Base-by-base conservation (phyloP, 2,329 filamentous ascomycete genomes). In the Pyricularia sp. region DNA sequence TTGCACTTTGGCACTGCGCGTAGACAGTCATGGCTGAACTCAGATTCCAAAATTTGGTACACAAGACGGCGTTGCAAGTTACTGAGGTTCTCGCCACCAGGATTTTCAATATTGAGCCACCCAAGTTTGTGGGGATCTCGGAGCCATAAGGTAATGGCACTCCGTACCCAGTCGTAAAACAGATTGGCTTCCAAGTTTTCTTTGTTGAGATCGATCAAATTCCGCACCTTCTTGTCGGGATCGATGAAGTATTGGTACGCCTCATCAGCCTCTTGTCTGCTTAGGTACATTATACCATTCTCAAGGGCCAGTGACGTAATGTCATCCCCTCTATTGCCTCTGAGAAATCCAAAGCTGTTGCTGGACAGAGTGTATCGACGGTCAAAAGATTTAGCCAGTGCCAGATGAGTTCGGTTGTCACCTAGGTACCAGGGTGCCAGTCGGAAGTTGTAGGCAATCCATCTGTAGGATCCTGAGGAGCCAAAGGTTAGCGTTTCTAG, bases 241-340 rank as follows among this genome's bases (percentile, higher is more conserved):
- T 69, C 42, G 59, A 72, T 59, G 30, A 69, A 69, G 14, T 67
- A 61, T 25, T 65, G 65, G 12, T 70, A 70, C 66, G 58, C 55
- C 11, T 74, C 68, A 0, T 55, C 7, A 31, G 73, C 69, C 64
- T 77, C 75, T 4, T 70, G 66, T 3, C 69, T 70, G 42, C 74
- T 78, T 3, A 81, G 73, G 58, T 79, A 80, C 3, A 72, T 70
- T 0, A 79, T 72, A 0, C 79, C 78, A 17, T 69, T 65, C 31
- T 64, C 33, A 30, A 68, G 30, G 12, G 61, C 66, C 58, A 23
- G 55, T 23, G 11, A 23, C 31, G 58, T 23, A 9, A 68, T 58
- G 23, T 64, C 12, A 20, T 68, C 66, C 2, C 55, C 20, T 50
- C 66, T 30, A 26, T 59, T 68, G 17, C 17, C 31, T 30, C 70